phyloP scores from a whole-genome alignment of 768 basidiomycete species.

The Rhizopogon sp. region DNA sequence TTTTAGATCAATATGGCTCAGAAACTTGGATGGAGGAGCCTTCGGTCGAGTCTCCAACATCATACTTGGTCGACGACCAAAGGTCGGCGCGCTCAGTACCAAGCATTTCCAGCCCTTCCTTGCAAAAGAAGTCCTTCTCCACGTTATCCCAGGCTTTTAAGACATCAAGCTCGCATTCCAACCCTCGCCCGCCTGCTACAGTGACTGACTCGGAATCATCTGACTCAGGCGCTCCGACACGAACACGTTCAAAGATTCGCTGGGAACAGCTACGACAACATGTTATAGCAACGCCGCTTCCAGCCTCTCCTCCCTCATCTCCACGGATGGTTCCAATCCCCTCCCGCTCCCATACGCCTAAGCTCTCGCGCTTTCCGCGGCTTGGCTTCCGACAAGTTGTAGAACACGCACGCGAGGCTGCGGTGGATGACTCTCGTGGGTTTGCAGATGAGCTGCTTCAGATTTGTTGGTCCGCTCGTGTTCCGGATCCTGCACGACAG shows the following conservation, averaged over 20 bases:
- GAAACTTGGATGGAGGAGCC: constrained; percentile 5
- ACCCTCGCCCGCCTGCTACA: background rate
- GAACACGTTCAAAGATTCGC: constrained; percentile 34
- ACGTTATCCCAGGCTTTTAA: constrained; percentile 4
- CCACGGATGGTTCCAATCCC: constrained; percentile 1
- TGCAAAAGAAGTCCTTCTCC: constrained; percentile 8
- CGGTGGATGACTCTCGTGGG: constrained; percentile 41
- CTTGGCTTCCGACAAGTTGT: constrained; percentile 62
- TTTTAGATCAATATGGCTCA: background rate
- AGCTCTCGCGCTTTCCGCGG: constrained; percentile 43
- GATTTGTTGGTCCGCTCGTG: constrained; percentile 51
- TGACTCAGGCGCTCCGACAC: background rate
- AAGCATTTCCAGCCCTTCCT: background rate
- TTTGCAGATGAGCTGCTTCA: constrained; percentile 53
- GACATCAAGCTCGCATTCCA: background rate
- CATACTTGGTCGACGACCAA: background rate
- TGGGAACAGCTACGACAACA: constrained; percentile 55
- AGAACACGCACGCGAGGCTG: constrained; percentile 52
- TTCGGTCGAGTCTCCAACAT: constrained; percentile 3
- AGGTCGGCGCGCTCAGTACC: background rate
- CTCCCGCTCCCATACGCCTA: constrained; percentile 35
- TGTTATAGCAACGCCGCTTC: constrained; percentile 34
- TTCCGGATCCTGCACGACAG: constrained; percentile 30
- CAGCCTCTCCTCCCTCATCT: constrained; percentile 15
- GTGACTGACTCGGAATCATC: background rate